A percentile compares a stretch with the other conserved stretches of the same genome.
Evolutionary conservation across 805 yeast genomes (phyloP).

Genomic region (Sugiyamaella smithiae): DNA sequence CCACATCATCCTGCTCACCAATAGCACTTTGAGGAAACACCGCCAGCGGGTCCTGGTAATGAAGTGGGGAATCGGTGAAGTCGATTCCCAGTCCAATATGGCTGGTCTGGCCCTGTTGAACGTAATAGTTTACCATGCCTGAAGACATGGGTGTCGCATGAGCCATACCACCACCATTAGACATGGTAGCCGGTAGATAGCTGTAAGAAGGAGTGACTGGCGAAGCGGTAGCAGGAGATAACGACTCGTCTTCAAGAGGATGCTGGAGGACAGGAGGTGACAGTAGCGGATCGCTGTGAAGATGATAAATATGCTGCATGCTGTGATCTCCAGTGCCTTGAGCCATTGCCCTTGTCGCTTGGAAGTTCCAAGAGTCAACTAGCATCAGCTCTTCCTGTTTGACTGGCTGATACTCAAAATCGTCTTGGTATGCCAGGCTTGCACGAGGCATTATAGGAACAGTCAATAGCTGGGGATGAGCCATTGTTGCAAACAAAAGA

Average conservation of each 20-base stretch:
- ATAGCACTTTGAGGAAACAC: not conserved
- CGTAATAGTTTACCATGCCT: conserved; percentile 7
- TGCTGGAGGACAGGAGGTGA: conserved; percentile 6
- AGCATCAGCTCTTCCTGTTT: not conserved
- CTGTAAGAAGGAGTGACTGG: conserved; percentile 21
- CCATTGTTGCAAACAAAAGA: not conserved
- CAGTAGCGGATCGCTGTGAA: not conserved
- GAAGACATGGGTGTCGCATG: not conserved
- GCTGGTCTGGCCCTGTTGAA: conserved; percentile 1
- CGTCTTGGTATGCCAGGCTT: not conserved
- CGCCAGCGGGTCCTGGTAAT: conserved; percentile 10
- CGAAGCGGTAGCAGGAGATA: conserved; percentile 15
- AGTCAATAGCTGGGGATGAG: conserved; percentile 6
- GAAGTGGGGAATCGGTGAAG: conserved; percentile 9
- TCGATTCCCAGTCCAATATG: conserved; percentile 12
- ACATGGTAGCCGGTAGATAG: not conserved
- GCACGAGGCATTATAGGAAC: not conserved
- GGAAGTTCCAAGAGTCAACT: not conserved
- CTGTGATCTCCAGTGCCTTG: not conserved
- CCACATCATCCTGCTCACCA: not conserved
- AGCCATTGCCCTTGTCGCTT: not conserved
- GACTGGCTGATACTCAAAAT: not conserved
- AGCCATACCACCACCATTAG: not conserved
- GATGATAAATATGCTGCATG: not conserved
- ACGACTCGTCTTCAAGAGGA: conserved; percentile 5